Evolutionary conservation across 2,329 filamentous ascomycete genomes (phyloP).

Genomic region (Esteya vermicola): DNA sequence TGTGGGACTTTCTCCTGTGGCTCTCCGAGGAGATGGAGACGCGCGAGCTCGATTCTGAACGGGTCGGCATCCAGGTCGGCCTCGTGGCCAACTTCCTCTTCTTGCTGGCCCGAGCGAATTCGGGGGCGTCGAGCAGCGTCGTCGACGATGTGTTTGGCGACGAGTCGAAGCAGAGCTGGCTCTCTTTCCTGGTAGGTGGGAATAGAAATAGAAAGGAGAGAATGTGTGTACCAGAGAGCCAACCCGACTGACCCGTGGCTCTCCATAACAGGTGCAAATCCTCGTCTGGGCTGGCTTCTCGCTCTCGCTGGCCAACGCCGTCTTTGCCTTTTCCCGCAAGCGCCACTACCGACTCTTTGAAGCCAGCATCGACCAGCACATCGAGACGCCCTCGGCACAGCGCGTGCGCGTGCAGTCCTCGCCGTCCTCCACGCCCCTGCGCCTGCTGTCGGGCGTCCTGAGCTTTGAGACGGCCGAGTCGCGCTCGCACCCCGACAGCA

Average conservation of each 20-base stretch:
- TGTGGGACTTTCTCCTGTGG: conserved; percentile 81
- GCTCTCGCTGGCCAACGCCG: conserved; percentile 60
- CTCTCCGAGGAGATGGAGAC: conserved; percentile 86
- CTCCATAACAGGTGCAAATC: conserved; percentile 49
- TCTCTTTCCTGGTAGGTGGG: conserved; percentile 11
- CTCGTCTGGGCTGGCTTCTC: conserved; percentile 55
- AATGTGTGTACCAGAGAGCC: no score
- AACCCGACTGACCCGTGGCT: no score
- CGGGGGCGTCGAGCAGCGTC: conserved; percentile 31
- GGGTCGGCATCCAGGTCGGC: conserved; percentile 63
- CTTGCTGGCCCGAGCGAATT: conserved; percentile 71
- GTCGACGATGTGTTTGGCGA: conserved; percentile 72
- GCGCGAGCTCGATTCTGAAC: conserved; percentile 75
- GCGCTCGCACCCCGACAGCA: conserved; percentile 68
- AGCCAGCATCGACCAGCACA: conserved; percentile 60
- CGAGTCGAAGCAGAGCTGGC: conserved; percentile 9
- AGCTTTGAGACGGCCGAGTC: conserved; percentile 60
- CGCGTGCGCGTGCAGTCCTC: conserved; percentile 81
- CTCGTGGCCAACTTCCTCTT: conserved; percentile 66
- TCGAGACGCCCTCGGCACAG: conserved; percentile 71
- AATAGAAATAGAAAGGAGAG: no score
- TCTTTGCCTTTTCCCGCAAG: conserved; percentile 68
- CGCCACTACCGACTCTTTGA: conserved; percentile 88
- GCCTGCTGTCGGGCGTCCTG: conserved; percentile 56
- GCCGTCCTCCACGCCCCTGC: conserved; percentile 55